These are phyloP conservation scores for Usnea hakonensis DNA, from an alignment of 495 filamentous ascomycete genomes.

Conservation along the genomic window DNA sequence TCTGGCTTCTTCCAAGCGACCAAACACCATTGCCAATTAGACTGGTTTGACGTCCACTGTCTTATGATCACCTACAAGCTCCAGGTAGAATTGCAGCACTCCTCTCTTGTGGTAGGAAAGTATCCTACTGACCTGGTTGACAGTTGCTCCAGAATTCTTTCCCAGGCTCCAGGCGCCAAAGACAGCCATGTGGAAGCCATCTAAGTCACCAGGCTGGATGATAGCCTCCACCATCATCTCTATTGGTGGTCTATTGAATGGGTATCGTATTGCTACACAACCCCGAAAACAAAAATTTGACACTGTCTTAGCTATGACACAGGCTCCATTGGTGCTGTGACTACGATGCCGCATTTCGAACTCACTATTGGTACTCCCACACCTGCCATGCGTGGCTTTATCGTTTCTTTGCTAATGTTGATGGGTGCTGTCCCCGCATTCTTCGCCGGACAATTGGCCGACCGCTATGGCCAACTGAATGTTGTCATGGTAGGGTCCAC, in stretches of 20 bases:
- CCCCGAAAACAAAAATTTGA: not conserved
- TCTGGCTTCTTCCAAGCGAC: too few species aligned
- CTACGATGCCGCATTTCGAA: constrained; percentile 50
- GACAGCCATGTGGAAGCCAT: too few species aligned
- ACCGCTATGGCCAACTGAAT: constrained; percentile 47
- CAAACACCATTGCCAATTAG: too few species aligned
- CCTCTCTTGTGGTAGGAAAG: too few species aligned
- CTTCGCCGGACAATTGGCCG: constrained; percentile 55
- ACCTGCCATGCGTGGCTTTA: constrained; percentile 24
- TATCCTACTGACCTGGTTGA: too few species aligned
- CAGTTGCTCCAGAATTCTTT: too few species aligned
- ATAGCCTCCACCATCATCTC: constrained; percentile 4
- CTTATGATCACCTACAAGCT: too few species aligned
- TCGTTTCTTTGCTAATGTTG: constrained; percentile 57
- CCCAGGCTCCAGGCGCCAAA: too few species aligned
- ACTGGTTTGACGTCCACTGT: too few species aligned
- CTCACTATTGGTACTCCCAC: constrained; percentile 45
- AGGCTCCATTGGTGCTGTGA: constrained; percentile 56
- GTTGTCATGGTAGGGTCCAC: constrained; percentile 46
- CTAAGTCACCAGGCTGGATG: not conserved
- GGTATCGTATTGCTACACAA: constrained; percentile 8
- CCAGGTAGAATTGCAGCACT: too few species aligned
- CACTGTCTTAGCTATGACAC: constrained; percentile 43
- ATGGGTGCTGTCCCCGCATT: constrained; percentile 54
- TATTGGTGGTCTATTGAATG: constrained; percentile 15